phyloP scores from a whole-genome alignment of 192 early-diverging fungal genomes.

The Coemansia sp. region DNA sequence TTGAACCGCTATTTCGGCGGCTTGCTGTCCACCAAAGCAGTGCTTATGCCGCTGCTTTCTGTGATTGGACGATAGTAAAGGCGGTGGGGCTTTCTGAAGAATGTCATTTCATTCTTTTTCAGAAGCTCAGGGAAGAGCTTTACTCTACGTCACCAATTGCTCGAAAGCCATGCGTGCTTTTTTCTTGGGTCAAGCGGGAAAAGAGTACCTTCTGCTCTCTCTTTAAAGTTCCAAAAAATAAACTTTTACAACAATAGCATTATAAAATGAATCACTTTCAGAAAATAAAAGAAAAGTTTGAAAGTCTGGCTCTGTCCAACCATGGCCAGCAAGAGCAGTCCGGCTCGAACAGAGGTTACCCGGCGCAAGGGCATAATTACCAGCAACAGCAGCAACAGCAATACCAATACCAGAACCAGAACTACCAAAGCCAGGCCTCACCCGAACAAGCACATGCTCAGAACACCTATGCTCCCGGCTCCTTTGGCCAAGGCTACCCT shows the following conservation, averaged over 20 bases:
- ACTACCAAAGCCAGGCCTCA: background rate
- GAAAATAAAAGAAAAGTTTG: slow-evolving; percentile 48
- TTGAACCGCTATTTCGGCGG: too few relatives aligned
- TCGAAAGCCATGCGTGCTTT: background rate
- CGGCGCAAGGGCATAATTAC: background rate
- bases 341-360: background rate
- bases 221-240: background rate
- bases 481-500: slow-evolving; percentile 1
- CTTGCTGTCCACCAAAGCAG: too few relatives aligned
- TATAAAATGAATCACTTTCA: slow-evolving; percentile 26
- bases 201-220: background rate
- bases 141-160: too few relatives aligned
- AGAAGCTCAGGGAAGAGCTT: too few relatives aligned
- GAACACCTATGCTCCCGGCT: background rate
- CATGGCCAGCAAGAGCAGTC: slow-evolving; percentile 6
- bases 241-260: background rate
- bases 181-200: background rate
- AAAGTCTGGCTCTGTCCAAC: slow-evolving; percentile 23
- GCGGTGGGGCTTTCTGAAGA: too few relatives aligned
- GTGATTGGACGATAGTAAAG: too few relatives aligned
- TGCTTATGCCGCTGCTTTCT: too few relatives aligned
- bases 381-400: slow-evolving; percentile 5
- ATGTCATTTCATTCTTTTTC: too few relatives aligned
- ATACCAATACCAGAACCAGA: background rate
- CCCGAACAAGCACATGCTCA: background rate